Evolutionary conservation across 2,329 filamentous ascomycete species (phyloP).

Genomic region (Sarocladium kiliense): DNA sequence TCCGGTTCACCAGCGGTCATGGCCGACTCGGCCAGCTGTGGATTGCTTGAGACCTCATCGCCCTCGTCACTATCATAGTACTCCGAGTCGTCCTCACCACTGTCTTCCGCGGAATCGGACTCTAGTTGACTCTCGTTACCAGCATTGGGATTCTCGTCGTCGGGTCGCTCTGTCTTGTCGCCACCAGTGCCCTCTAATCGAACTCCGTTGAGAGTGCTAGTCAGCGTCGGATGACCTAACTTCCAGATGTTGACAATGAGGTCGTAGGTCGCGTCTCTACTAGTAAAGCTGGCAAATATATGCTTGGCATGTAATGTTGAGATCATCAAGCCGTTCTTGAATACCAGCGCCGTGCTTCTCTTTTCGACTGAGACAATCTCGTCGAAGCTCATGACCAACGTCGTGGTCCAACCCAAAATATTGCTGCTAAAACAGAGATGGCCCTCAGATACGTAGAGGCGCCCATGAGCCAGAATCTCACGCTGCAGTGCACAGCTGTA

Average conservation of each 20-base stretch:
- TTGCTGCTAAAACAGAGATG: conserved; percentile 99
- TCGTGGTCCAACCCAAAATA: conserved; percentile 96
- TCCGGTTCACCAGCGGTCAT: conserved; percentile 49
- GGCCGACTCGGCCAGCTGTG: conserved; percentile 18
- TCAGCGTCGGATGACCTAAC: conserved; percentile 85
- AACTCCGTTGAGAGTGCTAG: conserved; percentile 87
- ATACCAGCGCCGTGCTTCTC: conserved; percentile 88
- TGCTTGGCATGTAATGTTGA: conserved; percentile 94
- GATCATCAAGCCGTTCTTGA: conserved; percentile 96
- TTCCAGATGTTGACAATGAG: conserved; percentile 98
- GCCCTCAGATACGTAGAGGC: conserved; percentile 93
- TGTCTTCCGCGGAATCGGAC: conserved; percentile 54
- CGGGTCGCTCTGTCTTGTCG: conserved; percentile 85
- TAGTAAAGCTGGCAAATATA: conserved; percentile 91
- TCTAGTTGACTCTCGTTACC: conserved; percentile 42
- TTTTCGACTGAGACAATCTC: conserved; percentile 97
- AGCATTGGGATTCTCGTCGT: conserved; percentile 31
- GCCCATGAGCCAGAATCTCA: conserved; percentile 89
- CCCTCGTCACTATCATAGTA: conserved; percentile 71
- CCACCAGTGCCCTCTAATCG: conserved; percentile 74
- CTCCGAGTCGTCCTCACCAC: conserved; percentile 69
- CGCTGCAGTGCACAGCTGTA: conserved; percentile 95
- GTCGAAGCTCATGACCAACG: conserved; percentile 95
- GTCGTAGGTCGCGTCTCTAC: conserved; percentile 93
- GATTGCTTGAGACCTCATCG: conserved; percentile 64